Base-by-base conservation (phyloP, 306 rosid genomes). In the Lablab purpureus region DNA sequence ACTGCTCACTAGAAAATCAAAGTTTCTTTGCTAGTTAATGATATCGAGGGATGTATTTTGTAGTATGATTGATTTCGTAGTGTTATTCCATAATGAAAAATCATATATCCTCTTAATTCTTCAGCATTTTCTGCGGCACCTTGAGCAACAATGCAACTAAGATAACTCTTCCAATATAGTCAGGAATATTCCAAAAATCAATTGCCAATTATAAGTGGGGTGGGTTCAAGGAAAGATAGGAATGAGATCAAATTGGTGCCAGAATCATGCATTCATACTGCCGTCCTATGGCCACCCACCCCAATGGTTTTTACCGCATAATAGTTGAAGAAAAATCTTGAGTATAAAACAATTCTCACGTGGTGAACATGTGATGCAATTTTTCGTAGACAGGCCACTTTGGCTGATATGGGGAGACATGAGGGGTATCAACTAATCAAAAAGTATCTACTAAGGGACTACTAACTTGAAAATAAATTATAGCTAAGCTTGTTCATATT, bases 381-480 rank as follows among this genome's bases (percentile, higher is more conserved):
- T 18, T 40, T 46, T 15, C 0, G 60, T 3, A 68, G 52, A 60
- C 21, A 55, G 25, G 45, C 50, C 28, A 13, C 51, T 68, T 59
- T 19, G 25, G 51, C 47, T n/a, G 46, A 36, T 2, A 45, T 54
- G 58, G 58, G 69, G 47, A 62, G 5, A 27, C 27, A 17, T 55
- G 60, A 30, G 50, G 41, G 66, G 28, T 67, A 74, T 69, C 73
- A 51, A 17, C 58, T 17, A n/a, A 70, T 52, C 60, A 82, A 73
- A 74, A 78, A 67, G 47, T 46, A 82, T 74, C 69, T 56, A 40
- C 37, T 25, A 34, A 19, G 77, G 60, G 30, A 58, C 21, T 58
- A 32, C n/a, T 58, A 51, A 71, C 23, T 64, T 28, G 17, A 22
- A 64, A 54, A 71, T 25, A 79, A 70, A 55, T 28, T 36, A 34